phyloP scores from a whole-genome alignment of 2,329 filamentous ascomycete genomes.

The Trichoderma sp. region DNA sequence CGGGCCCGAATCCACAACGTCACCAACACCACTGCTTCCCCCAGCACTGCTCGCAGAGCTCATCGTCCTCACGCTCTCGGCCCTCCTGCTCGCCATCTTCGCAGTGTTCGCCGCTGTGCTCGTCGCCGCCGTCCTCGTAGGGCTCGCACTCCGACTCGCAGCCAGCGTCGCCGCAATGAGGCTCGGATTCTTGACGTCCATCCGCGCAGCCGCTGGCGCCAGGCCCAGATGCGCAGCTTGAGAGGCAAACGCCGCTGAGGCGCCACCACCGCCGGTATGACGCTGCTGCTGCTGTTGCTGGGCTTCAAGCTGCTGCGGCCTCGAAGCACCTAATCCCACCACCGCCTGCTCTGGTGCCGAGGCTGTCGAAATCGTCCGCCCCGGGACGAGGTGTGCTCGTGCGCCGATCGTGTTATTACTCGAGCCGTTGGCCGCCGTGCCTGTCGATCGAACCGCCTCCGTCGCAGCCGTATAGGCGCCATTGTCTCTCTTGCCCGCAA shows the following conservation, averaged over 20 bases:
- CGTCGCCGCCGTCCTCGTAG: constrained; percentile 51
- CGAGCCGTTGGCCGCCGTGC: not conserved
- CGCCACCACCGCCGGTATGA: constrained; percentile 32
- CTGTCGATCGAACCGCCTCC: constrained; percentile 36
- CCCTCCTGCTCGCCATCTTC: constrained; percentile 33
- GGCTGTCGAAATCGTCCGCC: constrained; percentile 10
- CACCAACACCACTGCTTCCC: constrained; percentile 26
- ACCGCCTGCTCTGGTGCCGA: not conserved
- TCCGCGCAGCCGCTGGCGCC: constrained; percentile 20
- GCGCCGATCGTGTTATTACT: not conserved
- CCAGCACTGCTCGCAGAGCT: constrained; percentile 35
- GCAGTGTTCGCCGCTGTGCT: constrained; percentile 32
- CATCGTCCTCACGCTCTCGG: constrained; percentile 35
- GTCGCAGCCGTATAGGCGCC: constrained; percentile 50
- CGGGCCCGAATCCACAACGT: constrained; percentile 52
- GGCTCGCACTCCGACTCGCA: constrained; percentile 52
- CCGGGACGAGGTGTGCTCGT: not conserved
- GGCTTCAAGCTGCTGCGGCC: not conserved
- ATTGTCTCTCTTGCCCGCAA: constrained; percentile 32
- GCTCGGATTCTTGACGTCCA: constrained; percentile 57
- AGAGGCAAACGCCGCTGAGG: constrained; percentile 20
- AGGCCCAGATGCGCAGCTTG: constrained; percentile 26
- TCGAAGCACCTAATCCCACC: not conserved
- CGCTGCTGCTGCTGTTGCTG: constrained; percentile 32
- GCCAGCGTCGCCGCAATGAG: constrained; percentile 59